phyloP scores from a whole-genome alignment of 169 alveolate species.

The Eimeria falciformis region DNA sequence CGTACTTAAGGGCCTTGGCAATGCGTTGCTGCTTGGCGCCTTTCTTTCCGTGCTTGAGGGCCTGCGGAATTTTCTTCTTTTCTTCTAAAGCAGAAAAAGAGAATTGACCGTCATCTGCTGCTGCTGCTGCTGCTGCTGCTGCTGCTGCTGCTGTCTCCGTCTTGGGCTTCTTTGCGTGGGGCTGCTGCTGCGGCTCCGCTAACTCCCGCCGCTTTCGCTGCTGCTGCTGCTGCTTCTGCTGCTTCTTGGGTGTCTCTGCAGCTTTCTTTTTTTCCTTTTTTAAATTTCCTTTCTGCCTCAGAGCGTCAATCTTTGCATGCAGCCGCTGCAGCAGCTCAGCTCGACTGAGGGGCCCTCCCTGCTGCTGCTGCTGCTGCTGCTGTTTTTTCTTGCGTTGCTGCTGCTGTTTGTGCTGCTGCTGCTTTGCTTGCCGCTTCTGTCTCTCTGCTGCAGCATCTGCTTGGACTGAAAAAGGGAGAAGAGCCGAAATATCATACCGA shows the following conservation, averaged over 20 bases:
- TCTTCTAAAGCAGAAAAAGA: not conserved
- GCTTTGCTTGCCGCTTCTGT: not conserved
- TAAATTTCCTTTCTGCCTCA: not conserved
- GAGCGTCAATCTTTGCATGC: conserved; percentile 49
- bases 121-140: not conserved
- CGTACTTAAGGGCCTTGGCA: not conserved
- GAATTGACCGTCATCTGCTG: conserved; percentile 2
- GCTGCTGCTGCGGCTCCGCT: not conserved
- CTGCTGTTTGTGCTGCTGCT: conserved; percentile 3
- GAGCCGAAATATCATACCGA: not conserved
- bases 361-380: conserved; percentile 22
- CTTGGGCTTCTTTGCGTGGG: not conserved
- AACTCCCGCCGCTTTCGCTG: not conserved
- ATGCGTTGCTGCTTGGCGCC: not conserved
- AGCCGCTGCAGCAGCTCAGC: conserved; percentile 54
- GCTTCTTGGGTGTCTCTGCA: conserved; percentile 3
- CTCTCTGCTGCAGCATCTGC: conserved; percentile 39
- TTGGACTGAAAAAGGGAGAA: not conserved
- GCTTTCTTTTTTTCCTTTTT: not conserved
- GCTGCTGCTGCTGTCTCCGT: not conserved
- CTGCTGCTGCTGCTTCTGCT: conserved; percentile 38
- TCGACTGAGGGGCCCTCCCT: not conserved
- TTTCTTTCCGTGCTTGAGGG: not conserved
- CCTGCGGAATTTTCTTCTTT: not conserved
- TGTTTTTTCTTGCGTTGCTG: not conserved